phyloP scores from a whole-genome alignment of 345 rosid genomes.

The Salix purpurea region DNA sequence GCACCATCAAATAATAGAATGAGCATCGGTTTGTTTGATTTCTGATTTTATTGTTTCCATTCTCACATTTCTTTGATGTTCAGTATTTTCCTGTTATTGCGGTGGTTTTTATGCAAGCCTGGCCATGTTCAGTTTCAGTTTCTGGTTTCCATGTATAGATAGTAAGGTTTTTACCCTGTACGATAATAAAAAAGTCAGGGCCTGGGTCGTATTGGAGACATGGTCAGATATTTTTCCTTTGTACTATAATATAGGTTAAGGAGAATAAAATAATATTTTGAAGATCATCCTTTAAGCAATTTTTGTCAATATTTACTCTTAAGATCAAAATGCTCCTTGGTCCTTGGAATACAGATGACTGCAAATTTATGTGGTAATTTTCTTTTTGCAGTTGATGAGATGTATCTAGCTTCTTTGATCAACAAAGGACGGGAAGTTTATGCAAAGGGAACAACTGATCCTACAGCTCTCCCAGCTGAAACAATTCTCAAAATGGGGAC shows the following conservation, averaged over 20 bases:
- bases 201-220: too few relatives aligned
- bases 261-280: neutral
- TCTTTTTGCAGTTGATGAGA: slow-evolving; percentile 57
- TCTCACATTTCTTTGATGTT: neutral
- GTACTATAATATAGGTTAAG: too few relatives aligned
- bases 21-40: slow-evolving; percentile 55
- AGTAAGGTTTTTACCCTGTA: too few relatives aligned
- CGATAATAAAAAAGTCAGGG: too few relatives aligned
- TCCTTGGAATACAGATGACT: neutral
- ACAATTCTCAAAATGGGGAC: slow-evolving; percentile 52
- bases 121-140: neutral
- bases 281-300: neutral
- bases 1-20: slow-evolving; percentile 79
- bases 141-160: neutral
- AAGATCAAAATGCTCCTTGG: neutral
- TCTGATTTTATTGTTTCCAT: slow-evolving; percentile 5
- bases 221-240: too few relatives aligned
- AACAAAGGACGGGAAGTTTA: slow-evolving; percentile 56
- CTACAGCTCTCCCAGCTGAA: slow-evolving; percentile 66
- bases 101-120: neutral
- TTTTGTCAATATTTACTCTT: neutral
- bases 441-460: slow-evolving; percentile 46
- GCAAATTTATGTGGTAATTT: neutral
- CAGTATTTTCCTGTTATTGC: neutral
- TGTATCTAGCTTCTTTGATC: slow-evolving; percentile 64